A percentile compares a stretch with the other conserved stretches of the same genome.
These are phyloP conservation scores for Naganishia liquefaciens DNA, from an alignment of 1,284 basidiomycete species.

Conservation along the genomic window DNA sequence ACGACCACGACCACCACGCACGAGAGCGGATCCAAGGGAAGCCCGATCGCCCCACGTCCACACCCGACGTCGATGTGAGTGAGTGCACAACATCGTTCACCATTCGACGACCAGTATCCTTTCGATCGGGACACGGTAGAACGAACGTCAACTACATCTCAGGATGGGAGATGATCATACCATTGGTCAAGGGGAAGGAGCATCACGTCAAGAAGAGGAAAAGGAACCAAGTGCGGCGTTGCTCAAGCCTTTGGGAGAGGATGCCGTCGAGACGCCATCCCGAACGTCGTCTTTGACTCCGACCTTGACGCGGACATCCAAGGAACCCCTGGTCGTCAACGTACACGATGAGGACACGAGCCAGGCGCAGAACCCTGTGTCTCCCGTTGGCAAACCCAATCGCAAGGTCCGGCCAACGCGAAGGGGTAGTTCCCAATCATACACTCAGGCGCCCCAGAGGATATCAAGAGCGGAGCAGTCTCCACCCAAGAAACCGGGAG, in stretches of 20 bases:
- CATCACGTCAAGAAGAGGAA: neutral
- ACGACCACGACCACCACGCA: too few species aligned
- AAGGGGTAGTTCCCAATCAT: slow-evolving; percentile 17
- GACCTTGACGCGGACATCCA: neutral
- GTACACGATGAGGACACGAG: neutral
- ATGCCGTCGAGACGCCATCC: slow-evolving; percentile 4
- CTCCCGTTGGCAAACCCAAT: slow-evolving; percentile 6
- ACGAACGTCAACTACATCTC: too few species aligned
- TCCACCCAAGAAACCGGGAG: slow-evolving; percentile 4
- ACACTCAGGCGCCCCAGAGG: slow-evolving; percentile 5
- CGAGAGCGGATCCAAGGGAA: too few species aligned
- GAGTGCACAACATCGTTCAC: too few species aligned
- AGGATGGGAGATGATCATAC: too few species aligned
- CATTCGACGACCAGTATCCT: too few species aligned
- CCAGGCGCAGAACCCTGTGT: neutral
- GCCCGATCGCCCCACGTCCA: too few species aligned
- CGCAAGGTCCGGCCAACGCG: slow-evolving; percentile 18
- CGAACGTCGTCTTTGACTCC: slow-evolving; percentile 18
- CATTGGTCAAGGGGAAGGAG: too few species aligned
- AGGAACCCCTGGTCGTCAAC: neutral
- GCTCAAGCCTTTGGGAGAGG: neutral
- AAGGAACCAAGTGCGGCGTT: neutral
- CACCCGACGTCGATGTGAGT: too few species aligned
- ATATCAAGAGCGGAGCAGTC: slow-evolving; percentile 2
- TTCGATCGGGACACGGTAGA: too few species aligned